phyloP scores from a whole-genome alignment of 1,284 basidiomycete genomes.

The Trichosporon sp. region DNA sequence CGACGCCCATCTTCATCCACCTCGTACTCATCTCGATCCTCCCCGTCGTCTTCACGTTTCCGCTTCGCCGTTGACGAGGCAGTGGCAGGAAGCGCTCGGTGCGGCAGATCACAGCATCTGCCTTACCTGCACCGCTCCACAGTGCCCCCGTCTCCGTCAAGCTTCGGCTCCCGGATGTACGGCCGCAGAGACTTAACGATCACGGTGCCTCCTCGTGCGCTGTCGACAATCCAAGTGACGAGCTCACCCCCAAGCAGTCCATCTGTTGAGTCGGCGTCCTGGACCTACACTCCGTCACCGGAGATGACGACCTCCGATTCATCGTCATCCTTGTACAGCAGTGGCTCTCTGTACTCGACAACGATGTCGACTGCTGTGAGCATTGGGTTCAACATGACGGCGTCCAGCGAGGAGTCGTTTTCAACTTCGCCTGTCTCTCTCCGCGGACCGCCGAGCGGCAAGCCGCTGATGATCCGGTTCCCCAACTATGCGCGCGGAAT shows the following conservation, averaged over 20 bases:
- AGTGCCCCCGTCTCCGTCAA: neutral
- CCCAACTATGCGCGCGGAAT: neutral
- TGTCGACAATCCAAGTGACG: neutral
- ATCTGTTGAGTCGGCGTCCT: neutral
- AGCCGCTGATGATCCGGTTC: conserved; percentile 2
- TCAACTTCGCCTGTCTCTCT: neutral
- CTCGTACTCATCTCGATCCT: neutral
- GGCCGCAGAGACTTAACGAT: neutral
- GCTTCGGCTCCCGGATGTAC: conserved; percentile 16
- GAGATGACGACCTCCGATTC: conserved; percentile 13
- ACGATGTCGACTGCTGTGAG: neutral
- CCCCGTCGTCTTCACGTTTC: neutral
- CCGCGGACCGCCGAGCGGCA: neutral
- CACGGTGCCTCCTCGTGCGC: neutral
- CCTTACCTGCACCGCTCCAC: neutral
- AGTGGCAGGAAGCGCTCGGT: too few relatives aligned
- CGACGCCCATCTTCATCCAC: neutral
- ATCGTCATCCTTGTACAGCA: neutral
- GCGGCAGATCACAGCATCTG: neutral
- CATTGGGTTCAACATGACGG: neutral
- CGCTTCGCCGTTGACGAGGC: neutral
- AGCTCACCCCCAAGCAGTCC: conserved; percentile 6
- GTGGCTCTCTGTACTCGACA: neutral
- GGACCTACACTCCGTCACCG: neutral
- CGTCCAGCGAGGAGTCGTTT: conserved; percentile 10